A percentile compares a stretch with the other conserved stretches of the same genome.
Evolutionary conservation across 2,329 filamentous ascomycete species (phyloP).

Genomic region (Trematosphaeria pertusa): DNA sequence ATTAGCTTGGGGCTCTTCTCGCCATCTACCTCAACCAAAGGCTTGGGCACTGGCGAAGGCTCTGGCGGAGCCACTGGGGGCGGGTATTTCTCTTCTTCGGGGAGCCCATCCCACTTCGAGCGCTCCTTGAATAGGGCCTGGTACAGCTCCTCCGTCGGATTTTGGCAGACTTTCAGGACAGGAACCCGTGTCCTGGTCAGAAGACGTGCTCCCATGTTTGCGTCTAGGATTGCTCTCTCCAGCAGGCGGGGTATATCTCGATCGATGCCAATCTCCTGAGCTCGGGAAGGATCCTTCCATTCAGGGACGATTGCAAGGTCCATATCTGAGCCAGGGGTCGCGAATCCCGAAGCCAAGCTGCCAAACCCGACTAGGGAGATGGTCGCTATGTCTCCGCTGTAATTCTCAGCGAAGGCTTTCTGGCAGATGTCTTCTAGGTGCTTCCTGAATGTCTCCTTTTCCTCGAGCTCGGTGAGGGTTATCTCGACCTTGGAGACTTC

Average conservation of each 20-base stretch:
- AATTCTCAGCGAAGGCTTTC: conserved; percentile 60
- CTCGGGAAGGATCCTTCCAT: conserved; percentile 38
- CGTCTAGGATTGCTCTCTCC: conserved; percentile 75
- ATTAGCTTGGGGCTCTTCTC: conserved; percentile 14
- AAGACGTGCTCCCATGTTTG: conserved; percentile 77
- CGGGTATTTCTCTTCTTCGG: conserved; percentile 54
- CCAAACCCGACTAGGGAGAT: conserved; percentile 81
- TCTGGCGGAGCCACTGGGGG: conserved; percentile 20
- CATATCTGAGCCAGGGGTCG: conserved; percentile 87
- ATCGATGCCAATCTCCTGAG: conserved; percentile 51
- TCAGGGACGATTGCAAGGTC: conserved; percentile 80
- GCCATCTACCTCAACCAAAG: conserved; percentile 15
- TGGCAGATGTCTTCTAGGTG: conserved; percentile 71
- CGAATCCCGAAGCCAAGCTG: conserved; percentile 84
- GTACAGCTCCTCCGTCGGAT: conserved; percentile 67
- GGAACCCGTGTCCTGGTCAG: conserved; percentile 81
- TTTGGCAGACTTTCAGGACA: conserved; percentile 85
- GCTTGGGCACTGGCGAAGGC: conserved; percentile 14
- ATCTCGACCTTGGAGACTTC: conserved; percentile 70
- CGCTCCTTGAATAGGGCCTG: conserved; percentile 69
- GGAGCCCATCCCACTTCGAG: conserved; percentile 71
- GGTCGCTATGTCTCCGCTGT: conserved; percentile 57
- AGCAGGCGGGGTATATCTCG: conserved; percentile 73
- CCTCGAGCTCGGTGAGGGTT: conserved; percentile 64
- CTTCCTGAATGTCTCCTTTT: conserved; percentile 74